Conservation (phyloP, 2,329 filamentous ascomycete genomes). For the Talaromyces sp. region DNA sequence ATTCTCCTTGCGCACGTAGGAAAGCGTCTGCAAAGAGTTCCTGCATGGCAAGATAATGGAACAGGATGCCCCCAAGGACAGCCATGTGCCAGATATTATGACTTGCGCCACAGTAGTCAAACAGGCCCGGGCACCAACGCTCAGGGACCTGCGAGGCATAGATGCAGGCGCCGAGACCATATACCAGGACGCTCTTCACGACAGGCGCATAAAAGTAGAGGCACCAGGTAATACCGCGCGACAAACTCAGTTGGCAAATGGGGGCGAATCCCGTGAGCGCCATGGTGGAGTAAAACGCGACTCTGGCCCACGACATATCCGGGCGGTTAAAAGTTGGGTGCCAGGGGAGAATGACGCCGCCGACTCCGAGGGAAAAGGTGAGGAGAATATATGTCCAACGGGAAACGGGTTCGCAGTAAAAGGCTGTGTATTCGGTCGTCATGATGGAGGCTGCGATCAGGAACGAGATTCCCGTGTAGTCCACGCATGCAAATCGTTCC, state of each 20-base stretch:
- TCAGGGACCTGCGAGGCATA: slow-evolving; percentile 93
- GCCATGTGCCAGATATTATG: slow-evolving; percentile 98
- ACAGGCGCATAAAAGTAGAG: slow-evolving; percentile 85
- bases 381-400: slow-evolving; percentile 80
- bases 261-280: slow-evolving; percentile 81
- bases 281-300: slow-evolving; percentile 85
- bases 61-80: slow-evolving; percentile 91
- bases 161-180: slow-evolving; percentile 75
- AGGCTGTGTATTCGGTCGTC: slow-evolving; percentile 97
- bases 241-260: slow-evolving; percentile 78
- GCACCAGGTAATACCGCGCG: slow-evolving; percentile 75
- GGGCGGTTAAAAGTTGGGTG: slow-evolving; percentile 88
- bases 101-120: slow-evolving; percentile 91
- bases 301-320: slow-evolving; percentile 90
- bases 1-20: slow-evolving; percentile 55
- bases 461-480: slow-evolving; percentile 95
- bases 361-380: slow-evolving; percentile 76
- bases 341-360: slow-evolving; percentile 90
- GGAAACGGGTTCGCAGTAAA: slow-evolving; percentile 91
- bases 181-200: slow-evolving; percentile 78
- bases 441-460: slow-evolving; percentile 92
- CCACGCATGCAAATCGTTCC: slow-evolving; percentile 93
- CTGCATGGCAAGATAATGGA: slow-evolving; percentile 95
- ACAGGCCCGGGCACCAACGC: slow-evolving; percentile 84
- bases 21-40: slow-evolving; percentile 83